Evolutionary conservation across 106 monocot species (phyloP), one percentile per base, ranked within the genome.

Genomic region (Gastrodia elata): DNA sequence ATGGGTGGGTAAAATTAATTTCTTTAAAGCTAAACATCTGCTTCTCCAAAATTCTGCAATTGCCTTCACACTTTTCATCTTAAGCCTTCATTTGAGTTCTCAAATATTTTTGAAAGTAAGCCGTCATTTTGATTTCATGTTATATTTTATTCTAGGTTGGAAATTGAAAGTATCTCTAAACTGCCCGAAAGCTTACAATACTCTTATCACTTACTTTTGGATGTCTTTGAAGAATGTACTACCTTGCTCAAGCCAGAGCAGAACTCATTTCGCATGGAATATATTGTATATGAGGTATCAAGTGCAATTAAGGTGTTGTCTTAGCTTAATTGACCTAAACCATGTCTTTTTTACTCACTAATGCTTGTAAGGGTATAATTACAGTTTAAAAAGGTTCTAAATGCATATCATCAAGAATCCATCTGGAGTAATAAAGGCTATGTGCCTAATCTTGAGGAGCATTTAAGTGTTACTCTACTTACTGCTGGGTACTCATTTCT

Each of bases 401-500:
- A 38, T 7, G 18, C 20, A 20, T 67, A 67, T 37, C 36, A 37
- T 67, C 34, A 20, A 20, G 67, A 67, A 67, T 8, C 67, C 5
- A 20, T 18, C 35, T 67, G 67, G 67, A 37, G 37, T 1, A 35
- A 38, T 38, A 38, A 38, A 37, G 18, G 4, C 16, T 67, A 67
- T 20, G 37, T 67, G 16, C 67, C 67, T 3, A 38, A 67, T 18
- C 67, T 67, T 67, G 67, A 67, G 1, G 67, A 67, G 11, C 67
- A 67, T 0, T 7, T 67, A 0, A 8, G 20, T 6, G 37, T 38
- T 37, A 32, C 67, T 4, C 36, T 67, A 7, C 0, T 67, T 20
- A 67, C 37, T 67, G 36, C 67, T 67, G 36, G 67, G 8, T 67
- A 67, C n/a, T 67, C 36, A 20, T 37, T 67, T 67, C 67, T 67